Conservation (phyloP, 2,329 filamentous ascomycete genomes). For the Spiromastix sp. region DNA sequence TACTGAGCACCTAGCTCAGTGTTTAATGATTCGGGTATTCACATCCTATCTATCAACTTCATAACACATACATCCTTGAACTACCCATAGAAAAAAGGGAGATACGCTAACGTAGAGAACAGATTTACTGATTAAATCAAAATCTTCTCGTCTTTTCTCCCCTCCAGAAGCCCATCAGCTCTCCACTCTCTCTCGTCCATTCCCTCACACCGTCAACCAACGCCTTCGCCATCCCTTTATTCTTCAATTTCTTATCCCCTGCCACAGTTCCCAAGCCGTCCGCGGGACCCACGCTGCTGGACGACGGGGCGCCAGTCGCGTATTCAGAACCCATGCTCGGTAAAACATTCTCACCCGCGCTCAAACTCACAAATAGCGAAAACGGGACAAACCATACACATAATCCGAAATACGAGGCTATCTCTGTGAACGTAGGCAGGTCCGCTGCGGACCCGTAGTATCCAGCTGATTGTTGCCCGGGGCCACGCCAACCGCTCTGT, state of each 20-base stretch:
- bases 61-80: too few species aligned
- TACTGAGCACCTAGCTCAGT: too few species aligned
- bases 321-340: conserved; percentile 81
- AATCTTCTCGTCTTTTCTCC: conserved; percentile 45
- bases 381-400: conserved; percentile 97
- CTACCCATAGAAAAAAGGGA: neutral
- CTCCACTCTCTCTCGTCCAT: conserved; percentile 52
- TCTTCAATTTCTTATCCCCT: conserved; percentile 34
- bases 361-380: conserved; percentile 85
- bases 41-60: too few species aligned
- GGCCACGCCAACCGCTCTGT: conserved; percentile 19
- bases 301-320: conserved; percentile 40
- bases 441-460: conserved; percentile 31
- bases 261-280: conserved; percentile 10
- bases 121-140: too few species aligned
- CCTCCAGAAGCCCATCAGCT: conserved; percentile 53
- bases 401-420: conserved; percentile 89
- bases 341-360: conserved; percentile 87
- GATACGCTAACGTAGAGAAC: neutral
- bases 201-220: conserved; percentile 49
- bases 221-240: conserved; percentile 53
- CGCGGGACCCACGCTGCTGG: conserved; percentile 6
- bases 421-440: conserved; percentile 80
- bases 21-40: too few species aligned
- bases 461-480: conserved; percentile 26